These are phyloP conservation scores for Delonix regia DNA, from an alignment of 306 rosid genomes.

Conservation along the genomic window DNA sequence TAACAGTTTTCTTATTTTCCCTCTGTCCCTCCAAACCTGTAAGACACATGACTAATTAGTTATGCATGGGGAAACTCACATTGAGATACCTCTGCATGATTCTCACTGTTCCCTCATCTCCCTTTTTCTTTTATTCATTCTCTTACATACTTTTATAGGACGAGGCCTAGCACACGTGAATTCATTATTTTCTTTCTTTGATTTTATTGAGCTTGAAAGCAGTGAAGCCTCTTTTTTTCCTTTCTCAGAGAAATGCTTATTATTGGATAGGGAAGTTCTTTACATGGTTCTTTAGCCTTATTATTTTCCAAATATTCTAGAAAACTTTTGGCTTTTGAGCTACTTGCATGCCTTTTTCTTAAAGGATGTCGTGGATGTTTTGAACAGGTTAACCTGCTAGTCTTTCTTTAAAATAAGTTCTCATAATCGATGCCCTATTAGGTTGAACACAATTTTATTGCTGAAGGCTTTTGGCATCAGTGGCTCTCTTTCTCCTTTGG, in stretches of 20 bases:
- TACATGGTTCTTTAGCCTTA: not conserved
- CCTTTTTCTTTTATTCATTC: too few species aligned
- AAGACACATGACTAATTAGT: too few species aligned
- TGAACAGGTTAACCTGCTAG: not conserved
- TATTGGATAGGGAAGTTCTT: not conserved
- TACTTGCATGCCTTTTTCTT: not conserved
- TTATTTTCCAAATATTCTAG: not conserved
- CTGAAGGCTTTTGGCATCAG: not conserved
- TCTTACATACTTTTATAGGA: too few species aligned
- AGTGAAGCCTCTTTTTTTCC: not conserved
- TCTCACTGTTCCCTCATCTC: too few species aligned
- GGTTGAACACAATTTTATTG: not conserved
- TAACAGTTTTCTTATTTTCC: too few species aligned
- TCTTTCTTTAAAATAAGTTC: not conserved
- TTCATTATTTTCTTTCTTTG: not conserved
- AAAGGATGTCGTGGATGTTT: not conserved
- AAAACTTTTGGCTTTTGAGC: conserved; percentile 13
- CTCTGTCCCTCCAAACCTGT: too few species aligned
- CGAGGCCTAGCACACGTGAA: too few species aligned
- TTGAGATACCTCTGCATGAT: too few species aligned
- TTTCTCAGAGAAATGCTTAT: not conserved
- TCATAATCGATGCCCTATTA: not conserved
- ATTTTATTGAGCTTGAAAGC: not conserved
- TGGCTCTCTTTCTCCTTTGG: not conserved
- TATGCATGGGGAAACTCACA: too few species aligned